These are phyloP conservation scores for Tagetes patula DNA, from an alignment of 129 eudicot species.

Conservation along the genomic window DNA sequence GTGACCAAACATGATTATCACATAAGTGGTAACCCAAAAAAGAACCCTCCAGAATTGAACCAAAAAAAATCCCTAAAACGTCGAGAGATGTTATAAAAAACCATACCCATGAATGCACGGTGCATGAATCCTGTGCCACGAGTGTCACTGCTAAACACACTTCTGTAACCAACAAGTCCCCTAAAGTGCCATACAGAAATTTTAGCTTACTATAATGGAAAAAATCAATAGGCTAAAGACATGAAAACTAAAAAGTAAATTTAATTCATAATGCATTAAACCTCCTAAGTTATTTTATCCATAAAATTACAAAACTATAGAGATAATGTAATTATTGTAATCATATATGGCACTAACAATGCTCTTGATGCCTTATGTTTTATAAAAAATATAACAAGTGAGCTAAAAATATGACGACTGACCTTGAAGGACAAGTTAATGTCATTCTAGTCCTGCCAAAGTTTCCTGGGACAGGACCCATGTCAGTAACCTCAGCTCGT, in stretches of 20 bases:
- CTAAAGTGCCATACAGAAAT: slow-evolving; percentile 40
- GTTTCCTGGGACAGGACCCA: slow-evolving; percentile 91
- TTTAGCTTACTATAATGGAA: background rate
- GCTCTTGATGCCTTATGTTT: background rate
- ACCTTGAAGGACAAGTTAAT: slow-evolving; percentile 95
- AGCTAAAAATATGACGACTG: background rate
- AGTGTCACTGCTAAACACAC: slow-evolving; percentile 91
- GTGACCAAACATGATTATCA: background rate
- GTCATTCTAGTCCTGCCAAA: slow-evolving; percentile 77
- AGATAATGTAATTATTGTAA: background rate
- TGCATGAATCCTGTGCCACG: slow-evolving; percentile 99
- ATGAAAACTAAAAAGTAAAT: too few species aligned
- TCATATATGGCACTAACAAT: background rate
- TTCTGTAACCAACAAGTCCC: slow-evolving; percentile 98
- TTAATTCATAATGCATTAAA: background rate
- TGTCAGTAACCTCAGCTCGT: slow-evolving; percentile 83
- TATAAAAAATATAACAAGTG: background rate
- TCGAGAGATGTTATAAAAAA: too few species aligned
- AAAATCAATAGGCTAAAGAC: background rate
- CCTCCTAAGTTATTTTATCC: background rate
- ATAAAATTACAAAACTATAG: background rate
- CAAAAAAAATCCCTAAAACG: background rate
- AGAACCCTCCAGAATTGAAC: background rate
- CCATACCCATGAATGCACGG: slow-evolving; percentile 87
- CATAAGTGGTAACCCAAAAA: background rate